Base-by-base conservation (phyloP, 225 moss, liverwort and hornwort species). In the Straminergon stramineum region DNA sequence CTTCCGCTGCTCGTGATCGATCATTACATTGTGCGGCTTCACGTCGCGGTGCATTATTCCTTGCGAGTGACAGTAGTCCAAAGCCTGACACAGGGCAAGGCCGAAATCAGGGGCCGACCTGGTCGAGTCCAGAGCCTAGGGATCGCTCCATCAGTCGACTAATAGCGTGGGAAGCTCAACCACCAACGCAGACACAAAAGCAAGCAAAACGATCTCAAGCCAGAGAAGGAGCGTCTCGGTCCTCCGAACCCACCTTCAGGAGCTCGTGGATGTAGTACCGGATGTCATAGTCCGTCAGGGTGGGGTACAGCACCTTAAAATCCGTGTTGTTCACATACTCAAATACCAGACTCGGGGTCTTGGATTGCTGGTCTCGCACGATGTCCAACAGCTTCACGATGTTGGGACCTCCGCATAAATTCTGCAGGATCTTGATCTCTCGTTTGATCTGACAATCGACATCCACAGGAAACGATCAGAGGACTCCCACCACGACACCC, bases 31-130 rank as follows among this genome's bases (percentile, higher is more conserved):
- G 85, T 98, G 98, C 63, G 98, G 98, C 90, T 98, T 98, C 90
- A 98, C 98, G 74, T 98, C 98, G 55, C 98, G 95, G 91, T 98
- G 98, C 98, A 98, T 98, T 48, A 98, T 98, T 56, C 98, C 98
- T 94, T 98, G 97, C 51, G 98, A 98, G 86, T 98, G 98, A 87
- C 98, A 97, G 87, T 98, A 97, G 91, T 98, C 98, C 91, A 98
- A 93, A 71, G 98, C 98, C 98, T 98, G 94, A 78, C 76, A 89
- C 79, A 86, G 12, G 41, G 21, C 8, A 76, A 60, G 22, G 63
- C 26, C 41, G 2, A 45, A 83, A 74, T 70, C 60, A 60, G 11
- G 11, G 30, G 26, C 17, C 30, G 32, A 83, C 79, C 43, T 56
- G 20, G 27, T 6, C 43, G 0, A 81, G 43, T 41, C 41, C 81